phyloP scores from a whole-genome alignment of 768 basidiomycete species.

The Favolaschia claudopus region DNA sequence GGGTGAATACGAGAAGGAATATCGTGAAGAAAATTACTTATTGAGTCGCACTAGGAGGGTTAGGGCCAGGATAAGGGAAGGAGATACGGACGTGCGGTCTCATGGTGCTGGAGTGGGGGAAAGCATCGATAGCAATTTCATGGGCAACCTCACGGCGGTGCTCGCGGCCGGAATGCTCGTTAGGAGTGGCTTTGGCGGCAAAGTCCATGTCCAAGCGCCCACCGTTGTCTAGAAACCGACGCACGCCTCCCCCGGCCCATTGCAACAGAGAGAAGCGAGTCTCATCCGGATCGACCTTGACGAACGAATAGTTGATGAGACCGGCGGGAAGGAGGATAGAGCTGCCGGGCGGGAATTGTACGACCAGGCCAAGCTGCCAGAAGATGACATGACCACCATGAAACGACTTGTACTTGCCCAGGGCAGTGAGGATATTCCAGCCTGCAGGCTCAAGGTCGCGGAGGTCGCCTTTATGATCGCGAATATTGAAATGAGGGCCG shows the following conservation, averaged over 20 bases:
- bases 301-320: background rate
- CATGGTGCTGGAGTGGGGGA: too few relatives aligned
- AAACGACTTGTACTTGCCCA: background rate
- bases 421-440: background rate
- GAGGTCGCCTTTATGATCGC: too few relatives aligned
- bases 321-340: conserved; percentile 2
- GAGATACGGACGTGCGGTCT: too few relatives aligned
- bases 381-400: background rate
- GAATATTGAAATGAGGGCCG: background rate
- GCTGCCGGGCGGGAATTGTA: background rate
- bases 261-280: background rate
- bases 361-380: background rate
- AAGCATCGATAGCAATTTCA: too few relatives aligned
- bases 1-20: too few relatives aligned
- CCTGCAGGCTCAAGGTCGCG: background rate
- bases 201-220: too few relatives aligned
- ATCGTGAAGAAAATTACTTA: too few relatives aligned
- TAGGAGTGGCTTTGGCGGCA: too few relatives aligned
- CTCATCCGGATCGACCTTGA: background rate
- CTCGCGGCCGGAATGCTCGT: too few relatives aligned
- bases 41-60: too few relatives aligned
- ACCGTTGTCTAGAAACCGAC: background rate
- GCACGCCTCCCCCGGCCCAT: background rate
- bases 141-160: too few relatives aligned
- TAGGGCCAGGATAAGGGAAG: too few relatives aligned